Base-by-base conservation (phyloP, 768 basidiomycete species). In the Tricholoma hemisulphureum region DNA sequence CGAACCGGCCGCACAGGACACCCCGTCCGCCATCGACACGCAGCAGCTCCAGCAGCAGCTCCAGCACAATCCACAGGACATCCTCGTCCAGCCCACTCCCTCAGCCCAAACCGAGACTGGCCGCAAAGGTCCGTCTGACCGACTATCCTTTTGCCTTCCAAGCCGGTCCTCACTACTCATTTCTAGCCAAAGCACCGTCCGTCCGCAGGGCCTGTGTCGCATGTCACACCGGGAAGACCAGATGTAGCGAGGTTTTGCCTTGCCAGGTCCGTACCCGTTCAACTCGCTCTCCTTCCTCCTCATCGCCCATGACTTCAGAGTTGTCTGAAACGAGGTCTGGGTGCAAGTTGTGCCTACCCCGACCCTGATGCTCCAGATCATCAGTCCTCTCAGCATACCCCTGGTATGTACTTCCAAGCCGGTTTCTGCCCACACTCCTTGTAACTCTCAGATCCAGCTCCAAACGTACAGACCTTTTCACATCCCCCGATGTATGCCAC, bases 171-270 rank as follows among this genome's bases (percentile, higher is more conserved):
- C 57, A 62, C 35, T 54, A n/a, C 57, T 60, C 58, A 53, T 61
- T 46, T 54, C 51, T 68, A 90, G 88, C 88, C 59, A 91, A 92
- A 73, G 87, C 86, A 43, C 89, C 89, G 29, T 91, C 89, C 43
- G 90, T 91, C 55, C 83, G 90, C 61, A 80, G 90, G 61, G 90
- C 90, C 1, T 92, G 90, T 62, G 81, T 85, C 35, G 87, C 90
- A 13, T 92, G 90, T 72, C 90, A 92, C 71, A 77, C 88, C 51
- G 90, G 90, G 52, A 92, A 92, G 75, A 92, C 90, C 11, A 77
- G 89, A 63, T 92, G 90, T 65, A 90, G 88, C 64, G 90, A 92
- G 73, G 84, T 84, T 31, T 79, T 92, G 18, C 90, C 90, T 7
- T 92, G 90, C 72, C 89, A 91, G 83, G 89, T 88, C 61, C 31